phyloP scores from a whole-genome alignment of 768 basidiomycete genomes.

The Leccinum pellstonianum region DNA sequence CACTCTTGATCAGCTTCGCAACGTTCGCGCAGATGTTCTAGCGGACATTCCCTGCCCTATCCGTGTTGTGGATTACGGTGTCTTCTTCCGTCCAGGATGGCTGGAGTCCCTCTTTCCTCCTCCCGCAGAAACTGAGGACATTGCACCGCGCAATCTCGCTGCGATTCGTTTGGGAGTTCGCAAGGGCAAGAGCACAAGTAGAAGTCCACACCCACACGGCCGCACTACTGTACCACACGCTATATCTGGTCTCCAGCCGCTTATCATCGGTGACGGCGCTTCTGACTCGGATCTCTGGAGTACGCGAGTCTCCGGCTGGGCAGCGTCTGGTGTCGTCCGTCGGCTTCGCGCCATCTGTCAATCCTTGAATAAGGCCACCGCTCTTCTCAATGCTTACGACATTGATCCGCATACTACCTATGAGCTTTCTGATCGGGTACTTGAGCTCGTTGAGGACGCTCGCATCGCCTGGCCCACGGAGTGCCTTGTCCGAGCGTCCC shows the following conservation, averaged over 20 bases:
- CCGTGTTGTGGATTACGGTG: conserved; percentile 65
- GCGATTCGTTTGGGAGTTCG: conserved; percentile 26
- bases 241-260: conserved; percentile 48
- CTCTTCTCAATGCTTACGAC: conserved; percentile 68
- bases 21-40: conserved; percentile 56
- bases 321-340: conserved; percentile 55
- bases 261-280: conserved; percentile 74
- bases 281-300: conserved; percentile 68
- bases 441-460: conserved; percentile 76
- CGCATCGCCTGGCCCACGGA: conserved; percentile 79
- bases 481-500: conserved; percentile 52
- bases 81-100: conserved; percentile 66
- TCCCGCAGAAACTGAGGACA: conserved; percentile 22
- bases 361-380: conserved; percentile 59
- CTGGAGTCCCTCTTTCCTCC: conserved; percentile 45
- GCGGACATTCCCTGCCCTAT: conserved; percentile 47
- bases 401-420: conserved; percentile 61
- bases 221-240: conserved; percentile 10
- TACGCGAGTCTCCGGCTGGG: conserved; percentile 60
- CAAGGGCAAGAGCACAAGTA: conserved; percentile 28
- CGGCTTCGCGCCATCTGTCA: conserved; percentile 75
- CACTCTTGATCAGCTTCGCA: conserved; percentile 61
- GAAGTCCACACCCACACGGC: conserved; percentile 29
- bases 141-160: conserved; percentile 15
- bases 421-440: conserved; percentile 63